Evolutionary conservation across 108 stramenopile genomes (phyloP).

Genomic region (Nitzschia inconspicua): DNA sequence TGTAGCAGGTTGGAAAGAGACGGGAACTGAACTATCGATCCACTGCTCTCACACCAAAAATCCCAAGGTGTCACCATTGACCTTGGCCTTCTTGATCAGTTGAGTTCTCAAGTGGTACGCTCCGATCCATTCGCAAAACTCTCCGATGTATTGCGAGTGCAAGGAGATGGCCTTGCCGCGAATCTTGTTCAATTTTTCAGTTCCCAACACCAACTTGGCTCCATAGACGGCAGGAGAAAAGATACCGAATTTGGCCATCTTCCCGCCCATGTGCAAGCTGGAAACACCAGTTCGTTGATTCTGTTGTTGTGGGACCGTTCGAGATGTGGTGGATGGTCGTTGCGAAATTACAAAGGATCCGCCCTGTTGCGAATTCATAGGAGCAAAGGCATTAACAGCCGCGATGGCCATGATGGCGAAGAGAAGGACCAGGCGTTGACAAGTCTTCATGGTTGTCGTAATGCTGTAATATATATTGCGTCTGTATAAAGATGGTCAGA

Average conservation of each 20-base stretch:
- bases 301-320: too few relatives aligned
- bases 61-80: constrained; percentile 92
- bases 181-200: constrained; percentile 77
- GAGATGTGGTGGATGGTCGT: constrained; percentile 35
- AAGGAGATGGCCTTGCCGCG: constrained; percentile 90
- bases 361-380: constrained; percentile 26
- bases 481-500: neutral
- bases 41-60: constrained; percentile 94
- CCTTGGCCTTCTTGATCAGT: constrained; percentile 91
- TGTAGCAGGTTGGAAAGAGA: too few relatives aligned
- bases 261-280: constrained; percentile 67
- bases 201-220: constrained; percentile 87
- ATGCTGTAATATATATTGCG: neutral
- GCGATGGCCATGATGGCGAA: constrained; percentile 14
- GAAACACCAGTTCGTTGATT: constrained; percentile 18
- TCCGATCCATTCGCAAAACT: constrained; percentile 90
- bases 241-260: constrained; percentile 91
- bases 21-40: too few relatives aligned
- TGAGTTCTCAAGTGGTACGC: constrained; percentile 89
- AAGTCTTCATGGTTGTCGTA: constrained; percentile 25
- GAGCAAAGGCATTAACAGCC: constrained; percentile 18
- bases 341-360: constrained; percentile 80
- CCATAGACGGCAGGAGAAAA: constrained; percentile 97
- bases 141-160: constrained; percentile 90
- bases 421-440: constrained; percentile 20